phyloP scores from a whole-genome alignment of 2,329 filamentous ascomycete genomes.

The Monilinia fructicola region DNA sequence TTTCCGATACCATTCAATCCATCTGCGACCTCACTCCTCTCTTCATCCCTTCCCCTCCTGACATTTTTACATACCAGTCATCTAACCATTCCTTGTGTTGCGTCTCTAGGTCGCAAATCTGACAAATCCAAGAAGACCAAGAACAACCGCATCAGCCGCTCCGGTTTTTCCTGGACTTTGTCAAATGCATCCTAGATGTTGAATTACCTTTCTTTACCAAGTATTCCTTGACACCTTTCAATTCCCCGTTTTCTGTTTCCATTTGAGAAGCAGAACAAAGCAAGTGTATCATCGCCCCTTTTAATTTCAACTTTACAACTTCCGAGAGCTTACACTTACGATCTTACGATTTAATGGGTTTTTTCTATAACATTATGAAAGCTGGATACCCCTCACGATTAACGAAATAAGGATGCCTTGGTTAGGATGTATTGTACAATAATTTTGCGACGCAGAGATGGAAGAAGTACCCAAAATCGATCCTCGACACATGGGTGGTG shows the following conservation, averaged over 20 bases:
- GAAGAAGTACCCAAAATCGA: not conserved
- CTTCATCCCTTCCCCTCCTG: not conserved
- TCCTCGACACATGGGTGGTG: not conserved
- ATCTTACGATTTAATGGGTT: conserved; percentile 11
- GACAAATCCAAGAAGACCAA: conserved; percentile 12
- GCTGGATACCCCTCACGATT: conserved; percentile 11
- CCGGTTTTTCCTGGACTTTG: conserved; percentile 17
- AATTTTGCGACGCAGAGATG: not conserved
- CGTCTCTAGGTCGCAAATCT: conserved; percentile 19
- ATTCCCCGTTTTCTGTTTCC: conserved; percentile 5
- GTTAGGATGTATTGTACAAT: conserved; percentile 3
- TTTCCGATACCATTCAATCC: conserved; percentile 5
- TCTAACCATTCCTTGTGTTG: conserved; percentile 20
- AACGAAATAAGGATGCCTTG: conserved; percentile 14
- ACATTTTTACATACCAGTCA: not conserved
- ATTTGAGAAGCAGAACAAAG: not conserved
- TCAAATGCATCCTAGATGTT: conserved; percentile 2
- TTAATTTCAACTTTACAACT: not conserved
- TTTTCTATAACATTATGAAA: conserved; percentile 1
- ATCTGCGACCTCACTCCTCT: not conserved
- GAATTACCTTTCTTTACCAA: not conserved
- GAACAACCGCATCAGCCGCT: conserved; percentile 16
- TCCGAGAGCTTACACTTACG: not conserved
- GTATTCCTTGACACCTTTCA: not conserved
- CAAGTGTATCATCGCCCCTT: not conserved